Evolutionary conservation across 495 filamentous ascomycete genomes (phyloP), one percentile per base, ranked within the genome.

Genomic region (Podospora conica): DNA sequence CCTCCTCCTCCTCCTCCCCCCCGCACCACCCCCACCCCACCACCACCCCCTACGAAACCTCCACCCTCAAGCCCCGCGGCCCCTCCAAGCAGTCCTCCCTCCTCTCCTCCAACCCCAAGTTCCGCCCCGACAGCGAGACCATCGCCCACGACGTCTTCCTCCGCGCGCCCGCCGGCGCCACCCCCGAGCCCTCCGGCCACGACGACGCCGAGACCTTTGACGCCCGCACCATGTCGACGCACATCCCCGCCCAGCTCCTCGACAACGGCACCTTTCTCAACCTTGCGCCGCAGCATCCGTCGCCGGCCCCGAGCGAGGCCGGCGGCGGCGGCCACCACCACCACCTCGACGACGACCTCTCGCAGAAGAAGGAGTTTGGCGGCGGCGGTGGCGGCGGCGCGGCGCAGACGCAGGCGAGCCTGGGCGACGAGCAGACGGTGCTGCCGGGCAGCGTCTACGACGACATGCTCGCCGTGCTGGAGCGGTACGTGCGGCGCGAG

Each of bases 211-310:
- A 53, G 5, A 22, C 28, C 2, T 23, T 25, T 55, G 63, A 64
- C 27, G 88, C 4, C 84, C 79, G n/a, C 79, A 91, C 54, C 77
- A 81, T 64, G 27, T 58, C 63, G 25, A 64, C 63, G 48, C 91
- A 88, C 73, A 89, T 87, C 3, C 75, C 93, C 55, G 89, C 88
- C 55, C 90, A 93, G 67, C 88, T 93, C 70, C 91, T 91, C 70
- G 88, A 88, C 29, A 86, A 74, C 66, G 78, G 77, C 25, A 74
- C 78, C 5, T 80, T 77, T 69, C 73, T 82, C 18, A 71, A 74
- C 53, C 65, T 63, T 29, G 54, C 63, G 23, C 57, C 66, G 24
- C 63, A 60, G 25, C 60, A n/a, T n/a, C n/a, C 60, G 24, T 66
- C 66, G 11, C 79, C 73, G 56, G 71, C 71, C 22, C 33, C 53